Percentiles rank a stretch among this genome's conserved stretches.
Conservation (phyloP, 1,139 yeast species). For the Taphrina pruni region DNA sequence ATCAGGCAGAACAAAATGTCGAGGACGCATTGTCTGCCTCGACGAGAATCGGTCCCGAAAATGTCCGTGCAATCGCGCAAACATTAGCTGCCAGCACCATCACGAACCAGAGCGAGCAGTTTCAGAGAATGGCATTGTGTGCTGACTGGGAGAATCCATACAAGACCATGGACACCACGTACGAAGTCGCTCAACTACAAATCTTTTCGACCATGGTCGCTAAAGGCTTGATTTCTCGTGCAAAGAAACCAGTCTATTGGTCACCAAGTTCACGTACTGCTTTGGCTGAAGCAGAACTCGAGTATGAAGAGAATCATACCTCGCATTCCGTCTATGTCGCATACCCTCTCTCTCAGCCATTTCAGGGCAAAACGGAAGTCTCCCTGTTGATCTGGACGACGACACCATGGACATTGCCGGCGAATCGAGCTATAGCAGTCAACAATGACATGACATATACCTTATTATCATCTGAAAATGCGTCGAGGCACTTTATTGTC, state of each 20-base stretch:
- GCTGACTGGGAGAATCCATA: slow-evolving; percentile 79
- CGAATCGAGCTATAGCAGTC: slow-evolving; percentile 82
- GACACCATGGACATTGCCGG: slow-evolving; percentile 96
- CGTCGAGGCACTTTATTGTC: slow-evolving; percentile 46
- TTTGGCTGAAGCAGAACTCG: slow-evolving; percentile 93
- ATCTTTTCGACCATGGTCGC: slow-evolving; percentile 71
- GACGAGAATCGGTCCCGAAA: slow-evolving; percentile 54
- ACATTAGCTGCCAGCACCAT: slow-evolving; percentile 72
- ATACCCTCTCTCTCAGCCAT: slow-evolving; percentile 60
- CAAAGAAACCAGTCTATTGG: slow-evolving; percentile 96
- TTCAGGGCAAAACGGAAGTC: background rate
- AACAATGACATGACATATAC: slow-evolving; percentile 63
- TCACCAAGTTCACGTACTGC: slow-evolving; percentile 94
- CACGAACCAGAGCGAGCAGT: slow-evolving; percentile 65
- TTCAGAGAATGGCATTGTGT: slow-evolving; percentile 75
- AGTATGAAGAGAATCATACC: slow-evolving; percentile 73
- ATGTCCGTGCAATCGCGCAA: slow-evolving; percentile 69
- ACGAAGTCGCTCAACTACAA: slow-evolving; percentile 74
- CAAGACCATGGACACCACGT: slow-evolving; percentile 64
- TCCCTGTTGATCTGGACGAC: slow-evolving; percentile 81
- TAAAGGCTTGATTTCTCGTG: slow-evolving; percentile 74
- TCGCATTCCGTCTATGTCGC: slow-evolving; percentile 75
- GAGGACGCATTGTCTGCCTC: slow-evolving; percentile 51
- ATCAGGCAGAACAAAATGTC: slow-evolving; percentile 49
- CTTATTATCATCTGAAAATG: slow-evolving; percentile 44